These are phyloP conservation scores for Nicotiana sylvestris DNA, from an alignment of 257 asterid species.

Conservation along the genomic window DNA sequence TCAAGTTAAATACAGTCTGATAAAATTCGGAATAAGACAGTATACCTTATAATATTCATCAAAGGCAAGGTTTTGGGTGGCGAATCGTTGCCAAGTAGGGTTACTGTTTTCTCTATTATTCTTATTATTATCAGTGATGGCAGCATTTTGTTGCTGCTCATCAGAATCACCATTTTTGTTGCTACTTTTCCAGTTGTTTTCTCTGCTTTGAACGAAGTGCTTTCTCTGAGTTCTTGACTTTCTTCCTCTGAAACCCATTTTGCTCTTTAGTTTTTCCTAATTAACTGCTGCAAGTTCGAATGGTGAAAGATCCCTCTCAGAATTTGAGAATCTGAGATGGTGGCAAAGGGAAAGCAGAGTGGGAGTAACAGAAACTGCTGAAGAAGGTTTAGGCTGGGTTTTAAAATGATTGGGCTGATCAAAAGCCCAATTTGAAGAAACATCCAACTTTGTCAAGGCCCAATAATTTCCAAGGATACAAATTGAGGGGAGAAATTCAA, in stretches of 20 bases:
- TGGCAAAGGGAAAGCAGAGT: not conserved
- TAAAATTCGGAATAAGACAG: not conserved
- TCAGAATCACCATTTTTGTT: constrained; percentile 49
- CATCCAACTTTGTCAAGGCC: too few relatives aligned
- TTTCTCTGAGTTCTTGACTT: constrained; percentile 94
- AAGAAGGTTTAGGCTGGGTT: constrained; percentile 1
- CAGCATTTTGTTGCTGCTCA: constrained; percentile 15
- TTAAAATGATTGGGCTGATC: not conserved
- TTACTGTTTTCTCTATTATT: constrained; percentile 16
- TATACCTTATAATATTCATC: constrained; percentile 83
- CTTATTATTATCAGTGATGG: constrained; percentile 22
- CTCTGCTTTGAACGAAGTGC: constrained; percentile 75
- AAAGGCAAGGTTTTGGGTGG: constrained; percentile 65
- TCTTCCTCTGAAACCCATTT: constrained; percentile 85
- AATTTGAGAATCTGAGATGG: not conserved
- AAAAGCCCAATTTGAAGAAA: not conserved
- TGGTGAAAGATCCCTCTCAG: not conserved
- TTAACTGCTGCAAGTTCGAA: constrained; percentile 1
- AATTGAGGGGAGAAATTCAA: too few relatives aligned
- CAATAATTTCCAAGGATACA: too few relatives aligned
- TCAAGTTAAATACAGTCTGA: not conserved
- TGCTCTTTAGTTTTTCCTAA: not conserved
- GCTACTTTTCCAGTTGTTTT: constrained; percentile 80
- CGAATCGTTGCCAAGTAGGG: constrained; percentile 60
- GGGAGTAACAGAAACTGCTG: constrained; percentile 6